phyloP scores from a whole-genome alignment of 768 basidiomycete genomes.

The Suillus subalutaceus region DNA sequence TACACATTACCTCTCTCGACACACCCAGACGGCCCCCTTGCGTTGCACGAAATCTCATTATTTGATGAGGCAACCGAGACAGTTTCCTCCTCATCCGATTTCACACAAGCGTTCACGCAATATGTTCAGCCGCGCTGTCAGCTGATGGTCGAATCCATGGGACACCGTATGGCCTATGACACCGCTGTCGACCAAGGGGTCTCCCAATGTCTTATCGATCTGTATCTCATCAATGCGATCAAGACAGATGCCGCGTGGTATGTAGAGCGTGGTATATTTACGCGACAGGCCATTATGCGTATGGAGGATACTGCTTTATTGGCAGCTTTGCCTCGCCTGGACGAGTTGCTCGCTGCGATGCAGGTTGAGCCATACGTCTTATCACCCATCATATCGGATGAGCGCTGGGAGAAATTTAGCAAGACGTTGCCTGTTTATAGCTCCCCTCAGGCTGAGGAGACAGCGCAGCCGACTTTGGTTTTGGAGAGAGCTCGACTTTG shows the following conservation, averaged over 20 bases:
- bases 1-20: conserved; percentile 18
- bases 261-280: not conserved
- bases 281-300: not conserved
- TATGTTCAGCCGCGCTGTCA: conserved; percentile 28
- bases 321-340: conserved; percentile 27
- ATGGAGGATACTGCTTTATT: conserved; percentile 6
- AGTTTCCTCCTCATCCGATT: conserved; percentile 15
- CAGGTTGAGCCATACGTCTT: conserved; percentile 26
- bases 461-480: not conserved
- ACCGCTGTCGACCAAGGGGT: conserved; percentile 22
- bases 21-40: conserved; percentile 21
- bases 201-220: not conserved
- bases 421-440: not conserved
- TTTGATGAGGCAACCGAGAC: conserved; percentile 14
- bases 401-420: conserved; percentile 22
- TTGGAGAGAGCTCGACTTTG: not conserved
- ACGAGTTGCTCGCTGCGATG: conserved; percentile 25
- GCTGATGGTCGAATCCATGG: conserved; percentile 30
- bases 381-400: conserved; percentile 33
- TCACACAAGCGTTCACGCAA: conserved; percentile 17
- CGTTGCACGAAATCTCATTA: conserved; percentile 24
- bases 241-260: not conserved
- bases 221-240: not conserved
- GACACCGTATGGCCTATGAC: conserved; percentile 33
- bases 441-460: not conserved